Conservation (phyloP, 352 stramenopile genomes). For the Elongisporangium prolatum region DNA sequence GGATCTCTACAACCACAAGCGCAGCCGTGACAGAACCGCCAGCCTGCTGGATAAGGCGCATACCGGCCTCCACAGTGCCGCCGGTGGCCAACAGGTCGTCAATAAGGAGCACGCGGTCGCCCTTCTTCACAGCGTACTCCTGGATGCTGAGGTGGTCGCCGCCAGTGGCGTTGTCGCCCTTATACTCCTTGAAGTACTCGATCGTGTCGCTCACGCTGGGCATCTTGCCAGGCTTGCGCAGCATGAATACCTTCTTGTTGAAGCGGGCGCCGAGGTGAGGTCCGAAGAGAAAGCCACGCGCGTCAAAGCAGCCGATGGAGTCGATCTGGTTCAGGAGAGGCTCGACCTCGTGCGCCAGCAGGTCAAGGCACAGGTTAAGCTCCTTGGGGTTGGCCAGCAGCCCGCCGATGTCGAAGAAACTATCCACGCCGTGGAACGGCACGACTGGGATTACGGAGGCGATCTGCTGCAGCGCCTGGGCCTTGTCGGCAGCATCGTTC, state of each 20-base stretch:
- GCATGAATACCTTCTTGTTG: conserved; percentile 98
- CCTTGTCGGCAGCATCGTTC: conserved; percentile 39
- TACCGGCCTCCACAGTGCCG: conserved; percentile 88
- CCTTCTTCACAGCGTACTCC: conserved; percentile 59
- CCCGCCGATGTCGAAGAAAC: conserved; percentile 97
- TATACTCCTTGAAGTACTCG: conserved; percentile 93
- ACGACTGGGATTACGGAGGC: conserved; percentile 92
- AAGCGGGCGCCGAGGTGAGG: conserved; percentile 93
- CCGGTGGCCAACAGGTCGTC: conserved; percentile 97
- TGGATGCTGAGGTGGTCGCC: conserved; percentile 88
- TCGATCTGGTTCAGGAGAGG: conserved; percentile 55
- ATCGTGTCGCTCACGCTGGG: conserved; percentile 90
- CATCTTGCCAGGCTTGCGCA: conserved; percentile 97
- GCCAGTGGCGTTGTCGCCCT: conserved; percentile 81
- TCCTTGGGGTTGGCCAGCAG: conserved; percentile 86
- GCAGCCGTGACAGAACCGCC: conserved; percentile 87
- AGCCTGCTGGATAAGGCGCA: conserved; percentile 86
- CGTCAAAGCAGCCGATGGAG: conserved; percentile 93
- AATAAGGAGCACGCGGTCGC: conserved; percentile 93
- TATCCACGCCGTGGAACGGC: conserved; percentile 93
- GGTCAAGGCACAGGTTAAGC: conserved; percentile 91
- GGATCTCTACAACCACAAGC: conserved; percentile 95
- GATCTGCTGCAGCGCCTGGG: conserved; percentile 57
- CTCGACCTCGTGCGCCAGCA: conserved; percentile 79
- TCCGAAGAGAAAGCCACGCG: conserved; percentile 95